These are phyloP conservation scores for Verbascum thapsus DNA, from an alignment of 257 asterid genomes.

Conservation along the genomic window DNA sequence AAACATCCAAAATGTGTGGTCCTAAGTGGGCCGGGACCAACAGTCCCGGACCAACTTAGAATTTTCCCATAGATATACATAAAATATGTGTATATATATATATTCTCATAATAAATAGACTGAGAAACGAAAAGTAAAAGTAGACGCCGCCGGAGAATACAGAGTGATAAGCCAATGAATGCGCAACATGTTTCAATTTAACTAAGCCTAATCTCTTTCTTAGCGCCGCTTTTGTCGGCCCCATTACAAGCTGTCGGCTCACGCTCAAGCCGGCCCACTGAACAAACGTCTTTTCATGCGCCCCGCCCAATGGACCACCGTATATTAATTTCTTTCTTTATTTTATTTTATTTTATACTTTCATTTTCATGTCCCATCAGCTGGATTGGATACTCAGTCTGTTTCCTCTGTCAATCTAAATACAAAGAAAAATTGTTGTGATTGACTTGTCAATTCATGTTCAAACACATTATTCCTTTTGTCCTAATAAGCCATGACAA, in stretches of 20 bases:
- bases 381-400: neutral
- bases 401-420: neutral
- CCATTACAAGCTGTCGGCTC: conserved; percentile 42
- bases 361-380: conserved; percentile 15
- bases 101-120: neutral
- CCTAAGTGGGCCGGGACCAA: too few relatives aligned
- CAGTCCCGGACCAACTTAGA: too few relatives aligned
- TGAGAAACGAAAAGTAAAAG: neutral
- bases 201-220: conserved; percentile 20
- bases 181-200: neutral
- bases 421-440: conserved; percentile 1
- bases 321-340: conserved; percentile 9
- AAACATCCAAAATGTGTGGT: too few relatives aligned
- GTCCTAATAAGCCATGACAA: conserved; percentile 12
- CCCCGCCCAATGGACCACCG: conserved; percentile 15
- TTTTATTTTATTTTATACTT: neutral
- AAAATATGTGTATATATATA: too few relatives aligned
- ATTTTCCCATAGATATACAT: too few relatives aligned
- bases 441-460: conserved; percentile 12
- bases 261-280: conserved; percentile 47
- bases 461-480: conserved; percentile 10
- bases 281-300: conserved; percentile 39
- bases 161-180: conserved; percentile 35
- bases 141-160: conserved; percentile 40
- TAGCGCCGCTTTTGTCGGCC: conserved; percentile 43